Base-by-base conservation (phyloP, 768 basidiomycete genomes). In the Omphalotus guepiniiformis region DNA sequence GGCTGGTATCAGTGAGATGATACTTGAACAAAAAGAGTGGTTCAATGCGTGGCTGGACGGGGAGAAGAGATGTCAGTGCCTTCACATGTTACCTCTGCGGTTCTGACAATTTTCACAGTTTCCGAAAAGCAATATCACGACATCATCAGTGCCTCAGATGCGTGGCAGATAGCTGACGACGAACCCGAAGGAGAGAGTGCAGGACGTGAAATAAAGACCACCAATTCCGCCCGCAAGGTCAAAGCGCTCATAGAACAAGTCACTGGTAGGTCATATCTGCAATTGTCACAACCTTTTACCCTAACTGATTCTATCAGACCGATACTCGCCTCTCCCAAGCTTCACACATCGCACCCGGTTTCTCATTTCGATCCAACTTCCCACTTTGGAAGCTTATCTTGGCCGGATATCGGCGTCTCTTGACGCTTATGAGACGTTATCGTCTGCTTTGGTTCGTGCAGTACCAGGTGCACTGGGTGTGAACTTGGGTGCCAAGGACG, bases 381-480 rank as follows among this genome's bases (percentile, higher is more conserved):
- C 94, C 1, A 60, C 96, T 11, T 67, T 99, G 11, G 79, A 87
- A 48, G 68, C 76, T 4, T 99, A 96, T 63, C 77, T 82, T 51
- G 65, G 70, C 7, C 83, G 94, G 16, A 83, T 99, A 62, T 73
- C 80, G 1, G 79, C 85, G 7, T 92, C 93, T 7, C 69, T 97
- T 21, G 93, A 97, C 57, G 95, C 94, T 0, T 97, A 97, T 55
- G 96, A 98, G 64, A 87, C 85, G 1, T 72, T 96, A 4, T 91
- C 93, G 1, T 92, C 88, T 25, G 78, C 85, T 0, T 82, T 99
- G 53, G 80, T 93, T 34, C 85, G 92, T 12, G 87, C 87, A 3
- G 93, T 98, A 1, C 96, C 96, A 1, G 96, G 96, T 15, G 92
- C 92, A 0, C 73, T 98, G 32, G 75, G 80, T 16, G 82, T 82